Evolutionary conservation across 163 green algal species (phyloP).

Genomic region (Smithsoniella earleae): DNA sequence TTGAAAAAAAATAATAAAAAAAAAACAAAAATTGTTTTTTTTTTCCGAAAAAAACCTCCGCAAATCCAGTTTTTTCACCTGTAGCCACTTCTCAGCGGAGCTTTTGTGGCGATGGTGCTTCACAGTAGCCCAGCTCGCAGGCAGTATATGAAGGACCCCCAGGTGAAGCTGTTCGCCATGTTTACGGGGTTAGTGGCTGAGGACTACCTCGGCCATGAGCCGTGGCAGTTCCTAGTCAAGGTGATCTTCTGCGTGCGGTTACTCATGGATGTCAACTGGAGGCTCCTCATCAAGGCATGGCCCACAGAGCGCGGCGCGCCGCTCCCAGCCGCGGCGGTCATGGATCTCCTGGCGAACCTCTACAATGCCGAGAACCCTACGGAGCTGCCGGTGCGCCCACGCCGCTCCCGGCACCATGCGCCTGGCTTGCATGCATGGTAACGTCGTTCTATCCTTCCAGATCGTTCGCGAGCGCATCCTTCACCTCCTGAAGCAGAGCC

Average conservation of each 20-base stretch:
- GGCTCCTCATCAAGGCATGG: conserved; percentile 1
- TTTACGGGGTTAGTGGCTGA: conserved; percentile 17
- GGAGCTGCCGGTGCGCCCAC: neutral
- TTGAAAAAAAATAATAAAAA: neutral
- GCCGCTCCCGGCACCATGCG: neutral
- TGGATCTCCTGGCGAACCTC: conserved; percentile 29
- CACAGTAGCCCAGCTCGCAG: neutral
- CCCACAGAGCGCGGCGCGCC: neutral
- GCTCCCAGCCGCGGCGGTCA: conserved; percentile 6
- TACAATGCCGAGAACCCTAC: conserved; percentile 28
- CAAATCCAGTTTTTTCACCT: neutral
- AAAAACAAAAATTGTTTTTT: neutral
- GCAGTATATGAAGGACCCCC: conserved; percentile 28
- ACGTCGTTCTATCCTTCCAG: neutral
- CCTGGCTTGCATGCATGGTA: neutral
- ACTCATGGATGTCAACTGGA: conserved; percentile 29
- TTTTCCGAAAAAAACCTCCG: too few relatives aligned
- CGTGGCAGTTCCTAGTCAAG: conserved; percentile 28
- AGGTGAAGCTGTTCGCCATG: conserved; percentile 26
- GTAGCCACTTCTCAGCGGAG: neutral
- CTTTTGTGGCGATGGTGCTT: neutral
- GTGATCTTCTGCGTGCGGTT: neutral
- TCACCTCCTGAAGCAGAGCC: conserved; percentile 20
- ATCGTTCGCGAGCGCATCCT: neutral
- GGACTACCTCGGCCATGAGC: conserved; percentile 28